phyloP scores from a whole-genome alignment of 495 filamentous ascomycete genomes.

The Chaetomium fimeti region DNA sequence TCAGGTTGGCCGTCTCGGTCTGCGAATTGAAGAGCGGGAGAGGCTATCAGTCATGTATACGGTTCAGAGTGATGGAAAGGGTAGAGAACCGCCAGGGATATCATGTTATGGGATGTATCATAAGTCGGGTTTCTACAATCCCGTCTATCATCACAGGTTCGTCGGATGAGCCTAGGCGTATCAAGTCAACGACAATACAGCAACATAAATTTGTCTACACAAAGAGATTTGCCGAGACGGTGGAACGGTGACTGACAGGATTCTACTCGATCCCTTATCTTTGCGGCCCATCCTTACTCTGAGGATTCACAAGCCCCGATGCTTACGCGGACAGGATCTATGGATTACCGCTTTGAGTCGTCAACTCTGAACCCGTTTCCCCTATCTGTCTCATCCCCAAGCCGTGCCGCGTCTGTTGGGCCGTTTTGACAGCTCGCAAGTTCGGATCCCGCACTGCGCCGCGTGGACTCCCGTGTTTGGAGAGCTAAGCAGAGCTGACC shows the following conservation, averaged over 20 bases:
- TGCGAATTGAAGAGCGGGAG: background rate
- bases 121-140: background rate
- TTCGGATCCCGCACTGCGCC: background rate
- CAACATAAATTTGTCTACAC: background rate
- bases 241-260: background rate
- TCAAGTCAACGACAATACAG: background rate
- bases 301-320: background rate
- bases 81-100: background rate
- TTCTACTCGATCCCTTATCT: background rate
- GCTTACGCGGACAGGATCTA: background rate
- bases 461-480: background rate
- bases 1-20: background rate
- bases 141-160: background rate
- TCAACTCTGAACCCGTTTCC: background rate
- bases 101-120: background rate
- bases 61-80: background rate
- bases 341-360: background rate
- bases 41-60: background rate
- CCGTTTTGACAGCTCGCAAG: background rate
- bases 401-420: constrained; percentile 1
- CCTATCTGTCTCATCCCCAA: background rate
- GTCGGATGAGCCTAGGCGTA: no score
- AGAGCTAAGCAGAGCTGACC: no score
- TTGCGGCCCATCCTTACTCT: background rate
- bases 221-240: background rate